Percentiles rank a stretch among this genome's conserved stretches.
phyloP scores from a whole-genome alignment of 2,329 filamentous ascomycete species.

The Pyrenochaeta sp. region DNA sequence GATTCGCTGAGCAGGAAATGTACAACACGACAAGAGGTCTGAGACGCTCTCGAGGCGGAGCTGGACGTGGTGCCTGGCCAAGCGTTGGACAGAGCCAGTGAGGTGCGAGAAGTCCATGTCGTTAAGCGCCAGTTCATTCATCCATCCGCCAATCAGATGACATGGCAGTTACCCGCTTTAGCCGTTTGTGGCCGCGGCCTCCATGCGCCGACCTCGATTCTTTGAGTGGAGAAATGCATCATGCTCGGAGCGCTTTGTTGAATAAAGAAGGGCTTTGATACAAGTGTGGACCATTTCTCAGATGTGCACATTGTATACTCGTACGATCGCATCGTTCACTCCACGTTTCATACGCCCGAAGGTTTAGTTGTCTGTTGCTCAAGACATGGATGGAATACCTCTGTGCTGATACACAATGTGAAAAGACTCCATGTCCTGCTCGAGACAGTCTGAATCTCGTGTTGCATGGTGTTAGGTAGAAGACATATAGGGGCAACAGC shows the following conservation, averaged over 20 bases:
- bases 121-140: conserved; percentile 33
- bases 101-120: conserved; percentile 23
- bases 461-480: no score
- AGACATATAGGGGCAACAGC: no score
- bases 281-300: neutral
- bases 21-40: conserved; percentile 42
- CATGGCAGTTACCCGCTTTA: conserved; percentile 14
- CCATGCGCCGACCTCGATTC: conserved; percentile 12
- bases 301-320: no score
- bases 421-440: no score
- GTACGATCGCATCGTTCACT: no score
- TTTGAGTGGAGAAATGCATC: neutral
- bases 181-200: conserved; percentile 10
- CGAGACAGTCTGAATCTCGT: no score
- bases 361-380: no score
- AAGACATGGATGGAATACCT: no score
- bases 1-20: conserved; percentile 46
- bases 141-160: conserved; percentile 27
- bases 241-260: neutral
- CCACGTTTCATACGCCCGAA: no score
- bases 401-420: no score
- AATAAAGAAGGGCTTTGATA: neutral
- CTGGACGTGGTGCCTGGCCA: conserved; percentile 37
- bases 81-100: conserved; percentile 37
- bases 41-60: conserved; percentile 45